Base-by-base conservation (phyloP, 768 basidiomycete genomes). In the Trametes coccinea region DNA sequence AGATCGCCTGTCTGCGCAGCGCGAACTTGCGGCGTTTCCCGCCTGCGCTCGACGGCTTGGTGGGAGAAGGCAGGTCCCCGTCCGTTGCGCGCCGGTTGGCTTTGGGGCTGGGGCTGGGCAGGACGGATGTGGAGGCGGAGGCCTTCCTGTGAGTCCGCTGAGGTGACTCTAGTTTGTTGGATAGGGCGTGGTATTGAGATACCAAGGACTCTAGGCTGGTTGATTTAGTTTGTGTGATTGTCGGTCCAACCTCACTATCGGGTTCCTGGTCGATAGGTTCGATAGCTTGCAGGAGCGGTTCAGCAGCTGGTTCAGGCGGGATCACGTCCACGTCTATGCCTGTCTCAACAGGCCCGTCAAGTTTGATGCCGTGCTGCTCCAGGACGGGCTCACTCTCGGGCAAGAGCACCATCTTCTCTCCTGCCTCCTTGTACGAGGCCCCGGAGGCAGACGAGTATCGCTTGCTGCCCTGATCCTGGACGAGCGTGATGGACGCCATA, bases 1-100 rank as follows among this genome's bases (percentile, higher is more conserved):
- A 63, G 30, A 63, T 59, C 13, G 62, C 62, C 41, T 63, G 62
- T 14, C 62, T 45, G 3, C 62, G 46, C 52, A 54, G 52, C 9
- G 62, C 62, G 47, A 63, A 63, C 17, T 47, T 58, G 47, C 62
- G 62, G 3, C 45, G 44, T 44, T 59, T 49, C 13, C 29, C 3
- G 3, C 48, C 29, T 49, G 44, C 3, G 10, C 55, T 9, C 1
- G 34, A 6, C 10, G 46, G 46, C 29, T 41, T 31, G 41, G 39
- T 41, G 5, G 47, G 27, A 1, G 62, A 59, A 7, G 1, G 9
- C 27, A 34, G 33, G 53, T 53, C 52, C 29, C 39, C 41, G 2
- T 47, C 56, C 16, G 47, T 63, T 0, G 62, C 30, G 34, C 46
- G 53, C 5, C 40, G 52, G 33, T 13, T 22, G 17, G 27, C 27